Evolutionary conservation across 306 rosid species (phyloP), one percentile per base, ranked within the genome.

Genomic region (Crotalaria pallida): DNA sequence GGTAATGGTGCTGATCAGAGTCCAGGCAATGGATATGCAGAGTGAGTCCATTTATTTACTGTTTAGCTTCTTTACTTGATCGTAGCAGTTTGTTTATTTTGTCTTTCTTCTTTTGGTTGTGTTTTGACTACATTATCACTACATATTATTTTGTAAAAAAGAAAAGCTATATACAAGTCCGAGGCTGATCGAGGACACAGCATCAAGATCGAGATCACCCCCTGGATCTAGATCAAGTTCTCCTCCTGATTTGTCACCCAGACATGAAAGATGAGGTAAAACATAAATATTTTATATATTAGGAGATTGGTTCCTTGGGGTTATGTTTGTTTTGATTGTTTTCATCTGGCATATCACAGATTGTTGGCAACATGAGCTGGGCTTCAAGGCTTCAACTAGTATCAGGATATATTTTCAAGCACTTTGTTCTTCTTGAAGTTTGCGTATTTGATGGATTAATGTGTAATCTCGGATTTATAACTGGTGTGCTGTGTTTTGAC

Each of bases 131-230:
- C 27, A 10, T 60, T 80, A 33, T 57, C 61, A 22, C 69, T 34
- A 10, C 22, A 61, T 38, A 31, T 70, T 40, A 6, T 61, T 64
- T 13, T 61, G 29, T 64, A 33, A 22, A 51, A 5, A 74, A 93
- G 98, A 81, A 93, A 88, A 86, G 3, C 96, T 50, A 31, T 84
- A n/a, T 85, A 75, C 45, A 86, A 80, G 33, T 49, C 84, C 21
- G 95, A 85, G 79, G 96, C 84, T 44, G 79, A 74, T 41, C 84
- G 83, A 21, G 85, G 79, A 50, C 83, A 82, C 89, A 78, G 82
- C 67, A 58, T 94, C 96, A 18, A 82, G 93, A 58, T 94, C 96
- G 15, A 82, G 93, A 53, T 90, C 97, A n/a, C 98, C 97, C 24
- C 60, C 84, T 16, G 87, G 96, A 36, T 88, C 98, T 21, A 84